Evolutionary conservation across 345 rosid genomes (phyloP).

Genomic region (Acer campestre): DNA sequence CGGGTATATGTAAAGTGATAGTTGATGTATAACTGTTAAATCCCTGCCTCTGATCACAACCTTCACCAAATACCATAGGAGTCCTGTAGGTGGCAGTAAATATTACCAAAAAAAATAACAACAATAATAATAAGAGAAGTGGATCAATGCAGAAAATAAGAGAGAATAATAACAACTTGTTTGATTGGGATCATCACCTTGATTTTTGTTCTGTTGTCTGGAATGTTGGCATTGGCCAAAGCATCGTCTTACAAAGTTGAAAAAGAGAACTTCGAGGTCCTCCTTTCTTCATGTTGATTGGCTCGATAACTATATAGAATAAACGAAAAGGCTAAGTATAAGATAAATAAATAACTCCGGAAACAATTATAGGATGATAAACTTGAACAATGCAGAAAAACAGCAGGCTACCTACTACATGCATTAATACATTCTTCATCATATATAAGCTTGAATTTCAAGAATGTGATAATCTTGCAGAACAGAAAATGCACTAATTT

Average conservation of each 20-base stretch:
- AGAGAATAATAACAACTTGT: neutral
- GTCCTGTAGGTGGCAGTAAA: conserved; percentile 39
- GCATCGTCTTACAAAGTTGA: conserved; percentile 70
- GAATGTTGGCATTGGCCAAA: conserved; percentile 76
- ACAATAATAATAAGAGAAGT: neutral
- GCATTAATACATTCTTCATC: neutral
- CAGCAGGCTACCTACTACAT: neutral
- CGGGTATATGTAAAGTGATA: conserved; percentile 51
- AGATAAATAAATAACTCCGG: neutral
- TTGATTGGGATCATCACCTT: conserved; percentile 34
- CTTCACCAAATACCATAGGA: conserved; percentile 47
- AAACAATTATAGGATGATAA: neutral
- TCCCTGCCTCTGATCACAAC: conserved; percentile 37
- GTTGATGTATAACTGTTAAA: conserved; percentile 59
- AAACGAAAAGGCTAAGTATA: neutral
- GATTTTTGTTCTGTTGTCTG: conserved; percentile 52
- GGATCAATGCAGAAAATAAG: neutral
- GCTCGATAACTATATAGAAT: conserved; percentile 56
- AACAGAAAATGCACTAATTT: neutral
- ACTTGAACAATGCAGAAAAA: neutral
- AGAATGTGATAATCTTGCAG: neutral
- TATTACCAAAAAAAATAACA: neutral
- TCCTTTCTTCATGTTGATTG: conserved; percentile 74
- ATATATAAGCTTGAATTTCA: neutral
- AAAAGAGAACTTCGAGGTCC: conserved; percentile 71